Evolutionary conservation across 23 red algal genomes (phyloP), one percentile per base, ranked within the genome.

Genomic region (Chondrus crispus): DNA sequence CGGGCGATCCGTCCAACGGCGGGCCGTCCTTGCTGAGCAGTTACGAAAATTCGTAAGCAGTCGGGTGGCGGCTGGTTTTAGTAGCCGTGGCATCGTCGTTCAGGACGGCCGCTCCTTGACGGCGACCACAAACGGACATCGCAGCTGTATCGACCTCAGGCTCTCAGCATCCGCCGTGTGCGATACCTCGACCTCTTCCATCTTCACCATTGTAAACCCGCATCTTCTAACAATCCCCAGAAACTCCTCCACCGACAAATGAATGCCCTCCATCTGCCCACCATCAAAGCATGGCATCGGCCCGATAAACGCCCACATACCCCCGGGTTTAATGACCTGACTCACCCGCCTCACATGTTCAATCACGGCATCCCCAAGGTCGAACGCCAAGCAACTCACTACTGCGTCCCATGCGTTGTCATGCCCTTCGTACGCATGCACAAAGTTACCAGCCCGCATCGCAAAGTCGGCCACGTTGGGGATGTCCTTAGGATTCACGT

Each of bases 401-500:
- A 95, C 86, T 52, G 86, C 87, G 46, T 95, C 94, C 94, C 94
- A 95, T 18, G 40, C 47, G 68, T 77, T 75, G 48, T 89, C 84
- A 24, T 95, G 84, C 2, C 77, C 88, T 29, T 82, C 63, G 70
- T 92, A 95, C 43, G 88, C 94, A 26, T 95, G 87, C 11, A 95
- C 52, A 85, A 95, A 95, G 76, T 87, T 74, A 14, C 94, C 94
- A 62, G 86, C 94, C 16, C 88, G 80, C 46, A 95, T 95, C 32
- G 86, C 77, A 72, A 95, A 95, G 45, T 95, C 89, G 24, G 87
- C 81, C 0, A 48, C 49, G 1, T 82, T 64, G 36, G 94, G 94
- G 47, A 95, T 71, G 33, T 81, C 80, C 28, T 84, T 81, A 14
- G 94, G 88, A 49, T 95, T 84, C 52, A 95, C 94, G 62, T 95